Base-by-base conservation (phyloP, 148 eudicot genomes). In the Bassia scoparia region DNA sequence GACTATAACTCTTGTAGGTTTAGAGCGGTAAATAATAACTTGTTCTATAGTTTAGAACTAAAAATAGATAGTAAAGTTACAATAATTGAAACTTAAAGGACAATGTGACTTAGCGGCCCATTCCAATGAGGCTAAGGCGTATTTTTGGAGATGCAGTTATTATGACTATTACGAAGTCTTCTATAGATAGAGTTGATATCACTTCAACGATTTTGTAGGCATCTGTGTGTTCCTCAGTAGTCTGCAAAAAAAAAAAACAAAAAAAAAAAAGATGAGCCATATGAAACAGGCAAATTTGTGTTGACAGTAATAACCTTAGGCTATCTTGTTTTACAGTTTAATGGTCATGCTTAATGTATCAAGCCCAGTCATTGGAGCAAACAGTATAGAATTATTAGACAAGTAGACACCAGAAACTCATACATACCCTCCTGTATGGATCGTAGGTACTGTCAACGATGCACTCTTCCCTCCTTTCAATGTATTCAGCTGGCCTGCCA, bases 341-440 rank as follows among this genome's bases (percentile, higher is more conserved):
- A 5, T 8, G 5, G 12, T 41, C 46, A 0, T 41, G n/a, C n/a
- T n/a, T n/a, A n/a, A 41, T 41, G 46, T 41, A 41, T 41, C 8
- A 8, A 8, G 12, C 5, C 12, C 12, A 41, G 46, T 41, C n/a
- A 41, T 8, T 7, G 12, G 12, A 41, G 9, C 46, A 41, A 41
- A 41, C 2, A 5, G 1, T 41, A 41, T 41, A 41, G 46, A 41
- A 11, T 41, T 41, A 7, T 8, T 62, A 62, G 67, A 62, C 6
- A 24, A n/a, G n/a, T 62, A 8, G 46, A 8, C 7, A 9, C 13
- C 12, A 62, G 11, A 5, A 59, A 59, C 30, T 41, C 75, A 43
- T 72, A 72, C 75, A 43, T 72, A 72, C 75, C 75, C 74, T 71
- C 63, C 67, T 60, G 75, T 60, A 72, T 27, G 75, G 75, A 29